Percentiles rank a stretch among this genome's conserved stretches.
These are phyloP conservation scores for Entomortierella chlamydospora DNA, from an alignment of 192 early-diverging fungal species.

Conservation along the genomic window DNA sequence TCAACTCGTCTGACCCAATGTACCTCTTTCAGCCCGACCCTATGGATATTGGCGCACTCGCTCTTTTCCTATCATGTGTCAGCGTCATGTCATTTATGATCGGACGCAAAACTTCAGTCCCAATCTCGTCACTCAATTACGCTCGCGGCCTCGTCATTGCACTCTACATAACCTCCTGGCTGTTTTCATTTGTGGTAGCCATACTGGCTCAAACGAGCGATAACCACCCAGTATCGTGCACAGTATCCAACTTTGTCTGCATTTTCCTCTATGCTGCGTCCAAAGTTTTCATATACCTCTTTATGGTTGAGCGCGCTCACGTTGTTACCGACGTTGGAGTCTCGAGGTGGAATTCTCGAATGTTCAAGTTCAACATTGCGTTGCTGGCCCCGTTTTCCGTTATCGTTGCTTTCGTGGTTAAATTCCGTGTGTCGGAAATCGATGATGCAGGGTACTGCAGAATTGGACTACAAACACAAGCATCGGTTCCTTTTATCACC, in stretches of 20 bases:
- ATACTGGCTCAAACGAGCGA: conserved; percentile 39
- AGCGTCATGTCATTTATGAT: conserved; percentile 22
- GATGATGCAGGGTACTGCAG: no score
- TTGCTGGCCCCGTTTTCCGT: conserved; percentile 19
- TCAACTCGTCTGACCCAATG: no score
- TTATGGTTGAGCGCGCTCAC: conserved; percentile 55
- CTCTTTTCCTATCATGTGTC: conserved; percentile 25
- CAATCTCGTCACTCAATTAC: conserved; percentile 45
- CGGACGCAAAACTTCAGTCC: conserved; percentile 29
- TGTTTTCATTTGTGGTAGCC: conserved; percentile 49
- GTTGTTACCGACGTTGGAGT: conserved; percentile 32
- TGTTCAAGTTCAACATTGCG: conserved; percentile 35
- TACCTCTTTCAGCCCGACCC: no score
- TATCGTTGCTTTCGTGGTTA: conserved; percentile 18
- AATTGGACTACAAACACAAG: conserved; percentile 17
- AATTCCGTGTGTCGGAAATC: conserved; percentile 3
- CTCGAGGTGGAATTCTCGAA: conserved; percentile 28
- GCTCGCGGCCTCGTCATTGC: conserved; percentile 55
- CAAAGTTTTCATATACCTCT: conserved; percentile 58
- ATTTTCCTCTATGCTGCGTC: conserved; percentile 50
- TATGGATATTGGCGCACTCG: conserved; percentile 15
- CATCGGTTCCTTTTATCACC: conserved; percentile 9
- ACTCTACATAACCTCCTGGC: conserved; percentile 56
- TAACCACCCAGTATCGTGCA: conserved; percentile 15
- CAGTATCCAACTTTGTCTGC: conserved; percentile 35